Conservation (phyloP, 177 flowering plant genomes). For the Vitis hybrid region DNA sequence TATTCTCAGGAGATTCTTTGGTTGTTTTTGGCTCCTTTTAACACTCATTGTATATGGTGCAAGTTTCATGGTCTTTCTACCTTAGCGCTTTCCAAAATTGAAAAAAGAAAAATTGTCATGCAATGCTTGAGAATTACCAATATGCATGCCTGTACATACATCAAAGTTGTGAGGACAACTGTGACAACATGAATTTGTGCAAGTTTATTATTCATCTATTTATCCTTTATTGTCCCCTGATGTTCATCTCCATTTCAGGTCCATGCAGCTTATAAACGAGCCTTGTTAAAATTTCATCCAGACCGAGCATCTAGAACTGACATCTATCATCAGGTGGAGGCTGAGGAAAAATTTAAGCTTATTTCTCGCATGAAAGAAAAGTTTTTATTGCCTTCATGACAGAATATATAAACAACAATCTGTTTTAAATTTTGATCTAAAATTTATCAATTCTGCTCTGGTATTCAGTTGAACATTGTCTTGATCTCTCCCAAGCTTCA, state of each 20-base stretch:
- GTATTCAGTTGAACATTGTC: too few relatives aligned
- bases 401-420: slow-evolving; percentile 1
- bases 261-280: slow-evolving; percentile 77
- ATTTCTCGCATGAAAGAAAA: slow-evolving; percentile 85
- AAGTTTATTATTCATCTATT: neutral
- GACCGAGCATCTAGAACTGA: slow-evolving; percentile 74
- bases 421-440: neutral
- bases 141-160: too few relatives aligned
- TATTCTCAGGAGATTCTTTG: too few relatives aligned
- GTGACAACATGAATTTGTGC: neutral
- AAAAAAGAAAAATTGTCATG: too few relatives aligned
- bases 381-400: slow-evolving; percentile 25
- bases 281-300: slow-evolving; percentile 82
- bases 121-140: too few relatives aligned
- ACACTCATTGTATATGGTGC: too few relatives aligned
- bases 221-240: slow-evolving; percentile 1
- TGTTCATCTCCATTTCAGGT: slow-evolving; percentile 51
- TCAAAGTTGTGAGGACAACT: too few relatives aligned
- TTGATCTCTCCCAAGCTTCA: too few relatives aligned
- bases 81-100: too few relatives aligned
- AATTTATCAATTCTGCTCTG: too few relatives aligned
- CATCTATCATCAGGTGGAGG: slow-evolving; percentile 80
- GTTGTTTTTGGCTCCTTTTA: too few relatives aligned
- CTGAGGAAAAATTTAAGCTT: slow-evolving; percentile 95
- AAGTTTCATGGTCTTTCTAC: too few relatives aligned